Evolutionary conservation across 2,329 filamentous ascomycete genomes (phyloP).

Genomic region (Zymoseptoria pseudotritici): DNA sequence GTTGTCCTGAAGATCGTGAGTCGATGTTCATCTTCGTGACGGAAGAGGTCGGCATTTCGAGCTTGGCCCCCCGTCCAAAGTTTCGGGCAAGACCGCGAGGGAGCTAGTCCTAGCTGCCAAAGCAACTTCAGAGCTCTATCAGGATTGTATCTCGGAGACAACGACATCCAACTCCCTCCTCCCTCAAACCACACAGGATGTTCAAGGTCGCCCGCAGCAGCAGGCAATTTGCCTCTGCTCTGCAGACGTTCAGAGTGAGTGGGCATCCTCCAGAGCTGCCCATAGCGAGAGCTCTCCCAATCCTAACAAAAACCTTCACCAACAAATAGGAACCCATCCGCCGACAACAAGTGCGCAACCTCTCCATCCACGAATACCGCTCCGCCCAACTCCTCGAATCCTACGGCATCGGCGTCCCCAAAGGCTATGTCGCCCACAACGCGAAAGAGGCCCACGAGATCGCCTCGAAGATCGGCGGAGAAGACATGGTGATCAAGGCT

Average conservation of each 20-base stretch:
- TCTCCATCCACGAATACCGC: conserved; percentile 98
- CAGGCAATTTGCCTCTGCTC: conserved; percentile 70
- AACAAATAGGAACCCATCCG: conserved; percentile 48
- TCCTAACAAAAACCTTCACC: too few relatives aligned
- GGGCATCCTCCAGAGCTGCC: background rate
- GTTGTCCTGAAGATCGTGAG: background rate
- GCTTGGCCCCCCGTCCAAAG: background rate
- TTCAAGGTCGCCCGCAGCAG: conserved; percentile 74
- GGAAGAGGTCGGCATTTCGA: background rate
- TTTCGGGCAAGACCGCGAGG: background rate
- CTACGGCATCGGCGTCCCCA: conserved; percentile 92
- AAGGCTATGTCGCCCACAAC: conserved; percentile 76
- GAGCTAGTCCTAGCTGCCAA: background rate
- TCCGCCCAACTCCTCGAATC: conserved; percentile 81
- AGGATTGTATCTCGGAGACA: conserved; percentile 1
- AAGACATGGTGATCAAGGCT: conserved; percentile 99
- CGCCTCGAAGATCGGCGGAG: conserved; percentile 79
- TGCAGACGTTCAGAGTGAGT: conserved; percentile 66
- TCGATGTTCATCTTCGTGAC: background rate
- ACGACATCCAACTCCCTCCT: background rate
- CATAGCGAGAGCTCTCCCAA: too few relatives aligned
- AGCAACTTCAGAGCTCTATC: too few relatives aligned
- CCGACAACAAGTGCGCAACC: conserved; percentile 70
- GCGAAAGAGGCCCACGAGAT: conserved; percentile 84
- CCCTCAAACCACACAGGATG: conserved; percentile 46